Percentiles rank a stretch among this genome's conserved stretches.
phyloP scores from a whole-genome alignment of 2,329 filamentous ascomycete genomes.

The Trichoderma cornu-damae region DNA sequence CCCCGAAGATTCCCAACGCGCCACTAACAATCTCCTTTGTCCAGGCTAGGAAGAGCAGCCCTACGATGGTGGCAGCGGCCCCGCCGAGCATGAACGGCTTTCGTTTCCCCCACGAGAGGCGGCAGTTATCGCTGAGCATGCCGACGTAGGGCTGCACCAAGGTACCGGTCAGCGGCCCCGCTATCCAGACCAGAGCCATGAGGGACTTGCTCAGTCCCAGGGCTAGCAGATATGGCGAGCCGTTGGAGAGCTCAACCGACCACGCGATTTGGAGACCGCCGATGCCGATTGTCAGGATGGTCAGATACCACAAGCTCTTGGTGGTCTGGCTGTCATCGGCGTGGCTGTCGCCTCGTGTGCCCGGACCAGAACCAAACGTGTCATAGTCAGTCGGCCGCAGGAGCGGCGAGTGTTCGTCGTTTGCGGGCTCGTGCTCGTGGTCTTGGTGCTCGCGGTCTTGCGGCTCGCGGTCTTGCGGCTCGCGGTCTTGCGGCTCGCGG shows the following conservation, averaged over 20 bases:
- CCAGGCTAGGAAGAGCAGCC: slow-evolving; percentile 68
- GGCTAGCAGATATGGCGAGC: slow-evolving; percentile 76
- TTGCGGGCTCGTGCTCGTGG: slow-evolving; percentile 6
- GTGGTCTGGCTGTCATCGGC: slow-evolving; percentile 49
- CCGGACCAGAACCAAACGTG: slow-evolving; percentile 10
- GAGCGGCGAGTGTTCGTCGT: slow-evolving; percentile 32
- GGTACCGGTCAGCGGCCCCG: slow-evolving; percentile 71
- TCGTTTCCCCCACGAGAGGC: slow-evolving; percentile 68
- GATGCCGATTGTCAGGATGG: slow-evolving; percentile 79
- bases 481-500: slow-evolving; percentile 23
- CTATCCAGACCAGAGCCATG: slow-evolving; percentile 80
- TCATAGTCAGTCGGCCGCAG: slow-evolving; percentile 22
- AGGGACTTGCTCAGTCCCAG: slow-evolving; percentile 77
- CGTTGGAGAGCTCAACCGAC: slow-evolving; percentile 92
- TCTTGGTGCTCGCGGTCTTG: too few species aligned
- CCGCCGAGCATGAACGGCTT: slow-evolving; percentile 78
- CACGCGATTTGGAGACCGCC: slow-evolving; percentile 90
- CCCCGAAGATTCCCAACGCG: slow-evolving; percentile 65
- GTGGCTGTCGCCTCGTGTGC: slow-evolving; percentile 16
- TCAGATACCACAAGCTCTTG: slow-evolving; percentile 80
- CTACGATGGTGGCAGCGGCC: slow-evolving; percentile 59
- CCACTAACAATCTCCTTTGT: slow-evolving; percentile 66
- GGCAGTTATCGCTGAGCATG: slow-evolving; percentile 74
- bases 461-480: too few species aligned
- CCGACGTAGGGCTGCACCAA: slow-evolving; percentile 79